Conservation (phyloP, 441 rosid genomes). For the Dalechampia spathulata region DNA sequence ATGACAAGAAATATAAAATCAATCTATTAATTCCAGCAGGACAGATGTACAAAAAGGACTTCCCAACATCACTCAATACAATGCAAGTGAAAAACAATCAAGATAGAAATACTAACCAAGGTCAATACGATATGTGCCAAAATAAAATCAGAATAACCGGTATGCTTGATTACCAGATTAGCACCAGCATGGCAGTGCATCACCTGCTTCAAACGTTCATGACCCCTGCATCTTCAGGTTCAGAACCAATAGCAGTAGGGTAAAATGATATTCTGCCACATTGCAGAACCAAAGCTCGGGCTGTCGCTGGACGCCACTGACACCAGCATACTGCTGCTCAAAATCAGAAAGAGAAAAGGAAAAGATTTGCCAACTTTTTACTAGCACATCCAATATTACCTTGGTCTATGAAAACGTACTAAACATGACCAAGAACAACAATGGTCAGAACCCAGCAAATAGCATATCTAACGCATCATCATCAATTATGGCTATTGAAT, state of each 20-base stretch:
- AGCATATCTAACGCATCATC: background rate
- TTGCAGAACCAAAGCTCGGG: conserved; percentile 80
- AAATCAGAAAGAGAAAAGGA: background rate
- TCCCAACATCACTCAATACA: background rate
- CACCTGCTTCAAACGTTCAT: conserved; percentile 86
- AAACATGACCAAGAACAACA: background rate
- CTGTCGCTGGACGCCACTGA: conserved; percentile 94
- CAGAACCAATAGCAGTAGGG: conserved; percentile 94
- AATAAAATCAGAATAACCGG: background rate
- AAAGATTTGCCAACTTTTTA: background rate
- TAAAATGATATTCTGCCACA: conserved; percentile 85
- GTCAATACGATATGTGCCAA: conserved; percentile 6
- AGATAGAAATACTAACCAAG: background rate
- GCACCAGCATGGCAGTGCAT: conserved; percentile 99
- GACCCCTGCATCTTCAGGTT: conserved; percentile 79
- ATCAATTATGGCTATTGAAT: too few species aligned
- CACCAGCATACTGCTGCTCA: conserved; percentile 87
- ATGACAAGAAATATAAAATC: background rate
- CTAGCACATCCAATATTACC: conserved; percentile 2
- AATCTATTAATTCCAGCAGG: background rate
- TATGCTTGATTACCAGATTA: conserved; percentile 50
- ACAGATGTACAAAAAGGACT: background rate
- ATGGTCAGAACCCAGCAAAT: background rate
- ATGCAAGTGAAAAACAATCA: conserved; percentile 1
- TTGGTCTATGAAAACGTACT: background rate